phyloP scores from a whole-genome alignment of 2,329 filamentous ascomycete species.

The Talaromyces marneffei region DNA sequence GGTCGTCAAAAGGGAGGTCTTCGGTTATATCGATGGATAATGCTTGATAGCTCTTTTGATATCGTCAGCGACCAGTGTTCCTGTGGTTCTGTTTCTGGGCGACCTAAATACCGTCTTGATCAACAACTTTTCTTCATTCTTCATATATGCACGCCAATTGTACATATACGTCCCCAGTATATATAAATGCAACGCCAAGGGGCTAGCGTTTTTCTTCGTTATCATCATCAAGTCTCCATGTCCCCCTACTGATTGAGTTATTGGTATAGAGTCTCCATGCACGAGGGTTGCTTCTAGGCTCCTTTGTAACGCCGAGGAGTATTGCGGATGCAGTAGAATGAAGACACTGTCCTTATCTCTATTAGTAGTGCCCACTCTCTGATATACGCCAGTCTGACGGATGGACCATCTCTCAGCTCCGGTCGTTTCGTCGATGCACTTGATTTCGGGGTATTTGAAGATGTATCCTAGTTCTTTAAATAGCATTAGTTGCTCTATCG shows the following conservation, averaged over 20 bases:
- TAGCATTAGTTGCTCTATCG: neutral
- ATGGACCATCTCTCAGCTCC: slow-evolving; percentile 22
- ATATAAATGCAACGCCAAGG: neutral
- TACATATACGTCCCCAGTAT: neutral
- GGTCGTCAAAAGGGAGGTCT: neutral
- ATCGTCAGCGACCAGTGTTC: neutral
- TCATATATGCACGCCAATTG: neutral
- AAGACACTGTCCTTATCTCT: neutral
- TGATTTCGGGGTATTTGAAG: slow-evolving; percentile 25
- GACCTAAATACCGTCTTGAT: neutral
- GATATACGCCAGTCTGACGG: slow-evolving; percentile 29
- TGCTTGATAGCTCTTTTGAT: neutral
- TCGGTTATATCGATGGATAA: neutral
- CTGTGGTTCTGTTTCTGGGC: neutral
- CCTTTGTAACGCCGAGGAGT: neutral
- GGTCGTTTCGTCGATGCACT: slow-evolving; percentile 12
- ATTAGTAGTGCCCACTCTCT: slow-evolving; percentile 16
- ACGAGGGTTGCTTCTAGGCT: neutral
- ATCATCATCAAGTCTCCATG: neutral
- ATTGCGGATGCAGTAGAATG: neutral
- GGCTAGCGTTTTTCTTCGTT: neutral
- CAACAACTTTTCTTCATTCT: neutral
- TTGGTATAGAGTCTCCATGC: neutral
- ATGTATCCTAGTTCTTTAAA: slow-evolving; percentile 23
- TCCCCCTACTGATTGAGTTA: neutral